Evolutionary conservation across 108 stramenopile genomes (phyloP).

Genomic region (Nitzschia sp.): DNA sequence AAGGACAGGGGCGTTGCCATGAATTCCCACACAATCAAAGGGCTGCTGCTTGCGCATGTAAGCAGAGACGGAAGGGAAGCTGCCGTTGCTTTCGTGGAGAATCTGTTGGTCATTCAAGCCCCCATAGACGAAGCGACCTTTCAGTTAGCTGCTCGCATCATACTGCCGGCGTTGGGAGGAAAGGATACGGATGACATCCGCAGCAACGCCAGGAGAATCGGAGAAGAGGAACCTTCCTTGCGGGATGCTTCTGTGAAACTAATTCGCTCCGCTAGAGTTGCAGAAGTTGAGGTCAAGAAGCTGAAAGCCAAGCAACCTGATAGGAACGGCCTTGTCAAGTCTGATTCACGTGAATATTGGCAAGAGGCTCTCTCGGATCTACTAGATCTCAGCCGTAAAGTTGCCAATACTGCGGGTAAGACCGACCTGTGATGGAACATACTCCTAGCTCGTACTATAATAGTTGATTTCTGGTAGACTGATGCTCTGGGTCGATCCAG

Average conservation of each 20-base stretch:
- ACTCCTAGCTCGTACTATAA: too few relatives aligned
- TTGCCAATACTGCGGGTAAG: too few relatives aligned
- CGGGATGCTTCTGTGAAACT: conserved; percentile 23
- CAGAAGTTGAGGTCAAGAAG: conserved; percentile 17
- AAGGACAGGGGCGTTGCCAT: conserved; percentile 7
- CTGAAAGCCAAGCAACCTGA: too few relatives aligned
- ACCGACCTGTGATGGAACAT: too few relatives aligned
- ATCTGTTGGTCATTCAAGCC: neutral
- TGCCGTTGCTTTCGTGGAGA: conserved; percentile 5
- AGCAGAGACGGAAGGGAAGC: conserved; percentile 6
- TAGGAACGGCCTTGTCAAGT: too few relatives aligned
- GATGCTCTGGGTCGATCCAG: too few relatives aligned
- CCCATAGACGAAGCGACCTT: conserved; percentile 24
- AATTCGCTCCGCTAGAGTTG: conserved; percentile 21
- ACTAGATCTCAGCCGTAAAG: neutral
- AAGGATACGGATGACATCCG: conserved; percentile 20
- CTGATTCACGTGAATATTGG: neutral
- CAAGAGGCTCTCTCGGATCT: conserved; percentile 1
- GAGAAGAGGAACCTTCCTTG: conserved; percentile 11
- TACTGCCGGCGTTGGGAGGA: conserved; percentile 9
- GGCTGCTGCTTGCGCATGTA: conserved; percentile 17
- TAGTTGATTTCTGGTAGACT: too few relatives aligned
- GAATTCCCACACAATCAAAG: conserved; percentile 20
- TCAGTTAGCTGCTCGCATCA: conserved; percentile 2
- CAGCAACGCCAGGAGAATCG: conserved; percentile 5